Conservation (phyloP, 2,329 filamentous ascomycete species). For the Tolypocladium ophioglossoides region DNA sequence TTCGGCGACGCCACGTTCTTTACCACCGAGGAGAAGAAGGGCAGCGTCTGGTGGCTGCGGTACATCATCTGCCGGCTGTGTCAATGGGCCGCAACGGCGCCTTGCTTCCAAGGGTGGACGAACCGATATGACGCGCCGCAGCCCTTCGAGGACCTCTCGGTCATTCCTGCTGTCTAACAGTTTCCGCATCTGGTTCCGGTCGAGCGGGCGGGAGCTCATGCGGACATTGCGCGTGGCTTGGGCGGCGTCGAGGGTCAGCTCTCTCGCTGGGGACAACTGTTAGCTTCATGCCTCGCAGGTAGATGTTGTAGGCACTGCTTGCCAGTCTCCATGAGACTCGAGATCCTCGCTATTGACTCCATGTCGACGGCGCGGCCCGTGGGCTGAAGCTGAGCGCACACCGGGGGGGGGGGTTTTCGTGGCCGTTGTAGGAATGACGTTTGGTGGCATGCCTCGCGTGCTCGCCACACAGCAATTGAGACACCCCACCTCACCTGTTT, state of each 20-base stretch:
- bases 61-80: slow-evolving; percentile 72
- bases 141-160: slow-evolving; percentile 81
- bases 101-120: slow-evolving; percentile 14
- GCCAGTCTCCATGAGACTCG: slow-evolving; percentile 91
- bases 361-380: slow-evolving; percentile 36
- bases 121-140: slow-evolving; percentile 83
- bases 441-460: not conserved
- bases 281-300: slow-evolving; percentile 7
- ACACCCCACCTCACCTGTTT: not conserved
- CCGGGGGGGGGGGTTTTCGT: not conserved
- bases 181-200: slow-evolving; percentile 83
- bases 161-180: slow-evolving; percentile 90
- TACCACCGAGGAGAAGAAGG: slow-evolving; percentile 95
- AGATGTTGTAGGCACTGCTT: slow-evolving; percentile 18
- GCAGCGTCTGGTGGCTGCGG: slow-evolving; percentile 72
- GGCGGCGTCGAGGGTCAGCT: slow-evolving; percentile 94
- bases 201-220: slow-evolving; percentile 53
- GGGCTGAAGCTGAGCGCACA: slow-evolving; percentile 1
- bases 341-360: slow-evolving; percentile 95
- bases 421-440: not conserved
- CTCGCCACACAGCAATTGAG: not conserved
- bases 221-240: slow-evolving; percentile 67
- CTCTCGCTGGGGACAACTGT: slow-evolving; percentile 55
- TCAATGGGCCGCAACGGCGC: not conserved
- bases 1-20: slow-evolving; percentile 95